phyloP scores from a whole-genome alignment of 306 rosid species.

The Ziziphus jujuba region DNA sequence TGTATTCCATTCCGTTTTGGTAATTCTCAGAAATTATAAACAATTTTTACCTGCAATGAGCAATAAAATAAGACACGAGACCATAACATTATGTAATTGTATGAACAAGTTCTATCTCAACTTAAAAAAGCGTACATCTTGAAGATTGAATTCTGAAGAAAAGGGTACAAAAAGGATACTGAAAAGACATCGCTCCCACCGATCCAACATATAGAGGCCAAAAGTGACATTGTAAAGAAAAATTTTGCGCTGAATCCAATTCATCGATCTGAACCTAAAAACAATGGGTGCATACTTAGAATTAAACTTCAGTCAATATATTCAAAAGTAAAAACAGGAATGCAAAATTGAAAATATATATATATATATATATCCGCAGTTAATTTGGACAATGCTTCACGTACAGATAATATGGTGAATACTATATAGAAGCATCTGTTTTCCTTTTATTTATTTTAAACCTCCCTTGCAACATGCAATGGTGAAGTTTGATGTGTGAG shows the following conservation, averaged over 20 bases:
- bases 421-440: too few species aligned
- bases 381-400: too few species aligned
- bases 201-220: slow-evolving; percentile 91
- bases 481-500: too few species aligned
- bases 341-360: too few species aligned
- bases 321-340: too few species aligned
- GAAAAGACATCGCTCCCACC: slow-evolving; percentile 94
- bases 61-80: neutral
- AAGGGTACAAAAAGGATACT: slow-evolving; percentile 58
- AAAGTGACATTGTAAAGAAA: slow-evolving; percentile 92
- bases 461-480: too few species aligned
- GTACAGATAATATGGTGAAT: too few species aligned
- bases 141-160: neutral
- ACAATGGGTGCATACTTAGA: neutral
- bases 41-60: neutral
- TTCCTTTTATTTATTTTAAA: too few species aligned
- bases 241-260: slow-evolving; percentile 88
- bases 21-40: neutral
- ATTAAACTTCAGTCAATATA: too few species aligned
- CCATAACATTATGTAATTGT: neutral
- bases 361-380: too few species aligned
- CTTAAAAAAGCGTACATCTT: neutral
- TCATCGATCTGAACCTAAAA: slow-evolving; percentile 47
- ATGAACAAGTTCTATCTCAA: neutral
- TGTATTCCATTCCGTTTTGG: neutral